Percentiles rank a stretch among this genome's conserved stretches.
Evolutionary conservation across 106 monocot genomes (phyloP).

Genomic region (Platanthera guangdongensis): DNA sequence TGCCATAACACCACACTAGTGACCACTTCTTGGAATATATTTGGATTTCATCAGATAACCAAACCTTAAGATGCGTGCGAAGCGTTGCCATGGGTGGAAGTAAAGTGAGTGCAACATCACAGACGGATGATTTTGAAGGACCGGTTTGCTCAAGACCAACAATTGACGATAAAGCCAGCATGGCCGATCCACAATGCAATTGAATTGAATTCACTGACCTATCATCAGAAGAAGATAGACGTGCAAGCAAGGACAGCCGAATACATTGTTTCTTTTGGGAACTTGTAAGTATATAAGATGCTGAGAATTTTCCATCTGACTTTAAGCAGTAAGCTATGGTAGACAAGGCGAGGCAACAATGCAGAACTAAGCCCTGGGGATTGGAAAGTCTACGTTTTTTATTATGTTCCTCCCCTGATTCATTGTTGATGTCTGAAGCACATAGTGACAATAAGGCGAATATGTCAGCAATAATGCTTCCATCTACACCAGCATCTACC

Average conservation of each 20-base stretch:
- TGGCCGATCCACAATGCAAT: constrained; percentile 74
- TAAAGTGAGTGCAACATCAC: constrained; percentile 52
- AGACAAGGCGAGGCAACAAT: constrained; percentile 73
- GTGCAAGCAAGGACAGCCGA: constrained; percentile 73
- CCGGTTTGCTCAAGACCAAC: constrained; percentile 54
- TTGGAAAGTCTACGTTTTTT: constrained; percentile 74
- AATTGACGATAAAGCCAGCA: constrained; percentile 81
- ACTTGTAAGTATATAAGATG: constrained; percentile 54
- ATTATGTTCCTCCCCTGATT: constrained; percentile 46
- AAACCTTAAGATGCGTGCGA: constrained; percentile 42
- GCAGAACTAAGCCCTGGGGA: constrained; percentile 60
- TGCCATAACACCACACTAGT: constrained; percentile 45
- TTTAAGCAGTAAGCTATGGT: constrained; percentile 55
- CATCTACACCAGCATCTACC: constrained; percentile 60
- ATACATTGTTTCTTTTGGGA: constrained; percentile 70
- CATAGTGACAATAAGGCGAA: constrained; percentile 67
- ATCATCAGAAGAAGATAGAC: constrained; percentile 62
- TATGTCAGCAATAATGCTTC: constrained; percentile 64
- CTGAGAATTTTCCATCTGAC: constrained; percentile 33
- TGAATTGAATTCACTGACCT: constrained; percentile 40
- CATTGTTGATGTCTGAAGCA: constrained; percentile 67
- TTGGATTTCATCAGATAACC: constrained; percentile 45
- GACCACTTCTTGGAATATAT: constrained; percentile 17
- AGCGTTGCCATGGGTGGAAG: constrained; percentile 79
- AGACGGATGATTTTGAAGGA: constrained; percentile 36